These are phyloP conservation scores for Discostella stelligera DNA, from an alignment of 352 stramenopile species.

Conservation along the genomic window DNA sequence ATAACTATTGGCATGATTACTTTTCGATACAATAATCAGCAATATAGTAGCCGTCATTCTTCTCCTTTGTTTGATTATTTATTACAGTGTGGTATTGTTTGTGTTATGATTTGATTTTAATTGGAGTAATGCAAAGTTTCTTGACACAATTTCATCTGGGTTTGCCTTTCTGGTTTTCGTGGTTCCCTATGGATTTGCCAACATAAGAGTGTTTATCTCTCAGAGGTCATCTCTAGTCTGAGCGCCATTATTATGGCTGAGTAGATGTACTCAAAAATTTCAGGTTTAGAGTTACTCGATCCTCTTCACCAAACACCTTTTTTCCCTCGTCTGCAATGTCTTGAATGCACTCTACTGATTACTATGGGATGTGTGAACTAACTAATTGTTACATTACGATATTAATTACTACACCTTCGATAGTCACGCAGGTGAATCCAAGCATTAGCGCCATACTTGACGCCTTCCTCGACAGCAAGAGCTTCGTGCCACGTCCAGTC, in stretches of 20 bases:
- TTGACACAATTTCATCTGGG: not conserved
- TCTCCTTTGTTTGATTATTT: not conserved
- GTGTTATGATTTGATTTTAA: not conserved
- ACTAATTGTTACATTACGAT: no score
- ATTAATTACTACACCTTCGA: not conserved
- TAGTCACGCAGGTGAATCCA: conserved; percentile 82
- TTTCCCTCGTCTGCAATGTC: no score
- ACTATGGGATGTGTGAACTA: no score
- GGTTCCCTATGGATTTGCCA: no score
- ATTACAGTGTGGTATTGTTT: not conserved
- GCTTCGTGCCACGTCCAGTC: conserved; percentile 69
- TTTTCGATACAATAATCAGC: not conserved
- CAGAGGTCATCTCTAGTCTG: no score
- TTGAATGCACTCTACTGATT: no score
- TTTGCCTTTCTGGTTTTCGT: not conserved
- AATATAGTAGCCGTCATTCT: not conserved
- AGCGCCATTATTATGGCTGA: no score
- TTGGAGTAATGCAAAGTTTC: not conserved
- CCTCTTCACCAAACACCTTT: no score
- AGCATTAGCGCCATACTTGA: conserved; percentile 82
- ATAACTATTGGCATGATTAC: no score
- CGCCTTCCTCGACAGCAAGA: conserved; percentile 51
- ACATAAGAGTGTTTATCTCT: no score
- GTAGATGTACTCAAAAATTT: no score
- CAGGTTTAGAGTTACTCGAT: no score